Evolutionary conservation across 2,329 filamentous ascomycete genomes (phyloP).

Genomic region (Aureobasidium melanogenum): DNA sequence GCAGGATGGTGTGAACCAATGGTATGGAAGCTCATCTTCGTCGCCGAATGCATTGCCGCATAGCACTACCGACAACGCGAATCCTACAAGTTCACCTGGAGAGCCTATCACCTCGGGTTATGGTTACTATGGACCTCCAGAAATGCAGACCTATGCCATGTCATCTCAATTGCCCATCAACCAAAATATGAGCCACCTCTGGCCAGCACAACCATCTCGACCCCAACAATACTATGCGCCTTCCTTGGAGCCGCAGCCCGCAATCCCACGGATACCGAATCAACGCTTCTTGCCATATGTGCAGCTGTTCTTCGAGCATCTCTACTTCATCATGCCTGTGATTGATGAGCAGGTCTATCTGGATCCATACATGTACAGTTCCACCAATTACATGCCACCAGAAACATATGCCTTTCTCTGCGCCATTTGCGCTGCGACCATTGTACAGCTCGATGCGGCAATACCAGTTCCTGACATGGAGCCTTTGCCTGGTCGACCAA

Average conservation of each 20-base stretch:
- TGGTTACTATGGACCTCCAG: neutral
- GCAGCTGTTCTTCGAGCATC: conserved; percentile 27
- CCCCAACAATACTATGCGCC: neutral
- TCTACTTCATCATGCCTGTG: conserved; percentile 29
- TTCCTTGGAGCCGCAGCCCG: neutral
- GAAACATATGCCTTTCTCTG: conserved; percentile 27
- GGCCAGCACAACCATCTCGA: neutral
- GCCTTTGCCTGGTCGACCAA: conserved; percentile 20
- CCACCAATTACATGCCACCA: conserved; percentile 17
- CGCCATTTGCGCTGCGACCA: conserved; percentile 25
- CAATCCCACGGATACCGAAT: neutral
- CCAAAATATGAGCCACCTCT: neutral
- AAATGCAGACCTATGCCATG: neutral
- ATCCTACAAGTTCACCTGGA: neutral
- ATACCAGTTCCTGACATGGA: conserved; percentile 15
- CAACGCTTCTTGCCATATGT: conserved; percentile 24
- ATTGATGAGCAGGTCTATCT: conserved; percentile 24
- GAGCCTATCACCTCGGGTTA: neutral
- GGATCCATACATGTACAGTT: conserved; percentile 20
- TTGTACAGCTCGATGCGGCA: conserved; percentile 27
- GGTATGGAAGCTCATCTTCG: conserved; percentile 11
- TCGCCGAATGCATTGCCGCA: neutral
- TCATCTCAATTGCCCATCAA: neutral
- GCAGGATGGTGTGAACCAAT: conserved; percentile 7
- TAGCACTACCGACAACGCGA: neutral